These are phyloP conservation scores for Fusarium domesticum DNA, from an alignment of 2,329 filamentous ascomycete species.

Conservation along the genomic window DNA sequence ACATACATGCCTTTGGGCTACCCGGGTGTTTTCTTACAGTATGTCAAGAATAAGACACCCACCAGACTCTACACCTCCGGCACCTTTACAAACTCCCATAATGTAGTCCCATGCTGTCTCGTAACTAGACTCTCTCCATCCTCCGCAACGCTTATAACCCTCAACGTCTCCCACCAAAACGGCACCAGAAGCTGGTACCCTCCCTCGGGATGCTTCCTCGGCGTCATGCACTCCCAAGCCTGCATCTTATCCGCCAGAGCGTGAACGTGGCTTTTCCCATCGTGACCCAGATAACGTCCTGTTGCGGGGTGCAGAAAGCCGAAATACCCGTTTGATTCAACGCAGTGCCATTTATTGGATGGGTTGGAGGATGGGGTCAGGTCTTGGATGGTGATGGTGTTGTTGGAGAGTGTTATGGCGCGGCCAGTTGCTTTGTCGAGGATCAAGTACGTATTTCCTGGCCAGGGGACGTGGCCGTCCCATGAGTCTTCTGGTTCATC, in stretches of 20 bases:
- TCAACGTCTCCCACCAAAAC: slow-evolving; percentile 1
- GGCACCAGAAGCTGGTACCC: slow-evolving; percentile 4
- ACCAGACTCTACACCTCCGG: background rate
- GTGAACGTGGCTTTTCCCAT: background rate
- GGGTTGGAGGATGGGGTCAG: background rate
- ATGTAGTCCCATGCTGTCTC: background rate
- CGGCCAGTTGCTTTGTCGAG: slow-evolving; percentile 6
- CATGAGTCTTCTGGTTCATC: background rate
- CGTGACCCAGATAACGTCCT: background rate
- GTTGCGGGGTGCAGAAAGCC: background rate
- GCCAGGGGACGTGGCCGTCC: slow-evolving; percentile 15
- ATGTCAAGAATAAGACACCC: background rate
- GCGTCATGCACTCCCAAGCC: slow-evolving; percentile 1
- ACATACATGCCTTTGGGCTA: too few species aligned
- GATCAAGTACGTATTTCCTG: slow-evolving; percentile 14
- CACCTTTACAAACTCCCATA: background rate
- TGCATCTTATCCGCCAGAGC: background rate
- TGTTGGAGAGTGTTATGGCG: slow-evolving; percentile 10
- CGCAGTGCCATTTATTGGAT: slow-evolving; percentile 3
- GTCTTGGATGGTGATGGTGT: slow-evolving; percentile 1
- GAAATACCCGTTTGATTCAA: slow-evolving; percentile 1
- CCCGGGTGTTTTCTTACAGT: too few species aligned
- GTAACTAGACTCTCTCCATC: background rate
- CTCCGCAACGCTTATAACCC: background rate
- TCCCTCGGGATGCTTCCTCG: slow-evolving; percentile 2